Evolutionary conservation across 352 stramenopile genomes (phyloP), one percentile per base, ranked within the genome.

Genomic region (Globisporangium echinulatum): DNA sequence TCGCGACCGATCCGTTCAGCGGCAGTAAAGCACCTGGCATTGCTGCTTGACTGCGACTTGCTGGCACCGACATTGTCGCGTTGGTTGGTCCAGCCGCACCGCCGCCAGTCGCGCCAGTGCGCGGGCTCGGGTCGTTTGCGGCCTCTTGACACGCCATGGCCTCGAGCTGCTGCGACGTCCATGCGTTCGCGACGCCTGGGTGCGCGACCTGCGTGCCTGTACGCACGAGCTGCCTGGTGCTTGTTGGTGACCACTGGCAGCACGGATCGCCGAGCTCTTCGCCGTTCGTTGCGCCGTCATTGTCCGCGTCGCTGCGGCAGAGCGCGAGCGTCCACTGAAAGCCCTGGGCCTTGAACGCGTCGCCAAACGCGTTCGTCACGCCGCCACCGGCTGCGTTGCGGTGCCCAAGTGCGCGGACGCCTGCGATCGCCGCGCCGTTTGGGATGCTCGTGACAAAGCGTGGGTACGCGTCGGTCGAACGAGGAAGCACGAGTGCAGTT

Each of bases 221-320:
- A n/a, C 52, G 52, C 39, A 39, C 7, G 15, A 58, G 25, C 13
- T 64, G 43, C 25, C 15, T 33, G 8, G 13, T 8, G 25, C 14
- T 37, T 13, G 49, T 58, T 33, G 40, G 43, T 9, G 52, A 63
- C 85, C 85, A 97, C 7, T 62, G 60, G 62, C 90, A 97, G 66
- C 85, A 90, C 10, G 87, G 85, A 58, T 97, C 90, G 9, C 86
- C 88, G 0, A 97, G 71, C 59, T 97, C 90, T 67, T 94, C 70
- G 4, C 90, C 90, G 61, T 97, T 97, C 3, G 82, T 96, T 3
- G 77, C 72, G 2, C 88, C 87, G 54, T 97, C 90, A 8, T 70
- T 66, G 42, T 94, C 85, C 13, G 85, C 85, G 55, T 94, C 85
- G 0, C 53, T 50, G 49, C 88, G 65, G 51, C 85, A 94, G 5